Evolutionary conservation across 176 grass and related monocot species (phyloP), one percentile per base, ranked within the genome.

Genomic region (Avena sativa): DNA sequence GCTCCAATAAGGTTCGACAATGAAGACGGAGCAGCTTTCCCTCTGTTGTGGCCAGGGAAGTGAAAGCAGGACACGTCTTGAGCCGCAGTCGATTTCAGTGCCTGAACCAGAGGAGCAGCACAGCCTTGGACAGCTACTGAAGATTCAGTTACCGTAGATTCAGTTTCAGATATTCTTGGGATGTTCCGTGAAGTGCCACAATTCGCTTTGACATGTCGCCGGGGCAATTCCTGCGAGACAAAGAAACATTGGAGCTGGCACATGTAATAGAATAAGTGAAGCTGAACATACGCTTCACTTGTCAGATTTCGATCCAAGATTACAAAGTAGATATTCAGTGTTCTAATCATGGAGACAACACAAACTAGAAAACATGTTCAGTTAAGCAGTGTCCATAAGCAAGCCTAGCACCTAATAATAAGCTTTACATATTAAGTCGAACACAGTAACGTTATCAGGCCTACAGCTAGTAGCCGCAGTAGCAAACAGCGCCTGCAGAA

Each of bases 11-110:
- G 81, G 23, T 87, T 19, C 1, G 69, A 94, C 23, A 98, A 5
- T 9, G 21, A 91, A 20, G 81, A 61, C 0, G 93, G 93, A 47
- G 92, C 81, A 60, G 93, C 83, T 81, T 91, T 95, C 58, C 93
- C 90, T 44, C 91, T 90, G 53, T 92, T 95, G 71, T 98, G 96
- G 73, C 96, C 96, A 21, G 96, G 93, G 58, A 98, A 98, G 76
- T 98, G 96, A 83, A 98, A 98, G 58, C 91, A 98, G 9, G 92
- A 77, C 66, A 92, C 86, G 52, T 92, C 81, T 86, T 95, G 81
- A n/a, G 26, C 76, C 47, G 93, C 91, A 78, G 93, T 86, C 70
- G 78, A 90, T 70, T 95, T 80, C 47, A 98, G 84, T 57, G 92
- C 96, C 28, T 91, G 46, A 76, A 94, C 59, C 44, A 98, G 88